Evolutionary conservation across 345 rosid genomes (phyloP), one percentile per base, ranked within the genome.

Genomic region (Hypericum androsaemum): DNA sequence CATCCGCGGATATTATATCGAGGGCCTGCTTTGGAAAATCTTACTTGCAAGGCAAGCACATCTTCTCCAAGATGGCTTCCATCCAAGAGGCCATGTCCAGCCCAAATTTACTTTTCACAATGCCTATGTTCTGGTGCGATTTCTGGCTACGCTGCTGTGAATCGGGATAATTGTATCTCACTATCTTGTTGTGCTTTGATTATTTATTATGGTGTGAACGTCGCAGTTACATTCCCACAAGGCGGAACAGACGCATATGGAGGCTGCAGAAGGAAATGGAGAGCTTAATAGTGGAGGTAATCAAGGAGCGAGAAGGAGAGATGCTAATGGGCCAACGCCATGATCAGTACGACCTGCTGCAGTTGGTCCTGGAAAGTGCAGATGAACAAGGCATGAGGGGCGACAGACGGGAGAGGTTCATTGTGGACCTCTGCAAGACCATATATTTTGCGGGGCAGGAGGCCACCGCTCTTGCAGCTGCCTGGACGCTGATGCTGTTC

Each of bases 381-480:
- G 42, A 43, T 6, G 22, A 13, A 0, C 49, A 43, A 0, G 22
- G 39, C 32, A 22, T n/a, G 12, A 61, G 32, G 8, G 12, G 11
- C 22, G 12, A 13, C 36, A 59, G 7, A 36, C 41, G 8, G 11
- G 15, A 57, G 44, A 6, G 63, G 0, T 62, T 58, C 41, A 2
- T 73, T 1, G 61, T 65, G 8, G 77, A 68, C 64, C 69, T 17
- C 0, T 69, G 74, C 68, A 66, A 66, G 45, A 70, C 66, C 55
- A 70, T 74, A 6, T 66, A 70, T 54, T 64, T 70, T 3, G 75
- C 75, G 40, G 78, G 78, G 43, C 48, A 66, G 3, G 75, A 63
- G 48, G 57, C 70, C 7, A 66, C 70, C 10, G 61, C 70, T 13
- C 40, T 58, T 5, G 12, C 73, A 6, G 62, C 67, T 14, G 59